Evolutionary conservation across 768 basidiomycete genomes (phyloP), one percentile per base, ranked within the genome.

Genomic region (Daedaleopsis nitida): DNA sequence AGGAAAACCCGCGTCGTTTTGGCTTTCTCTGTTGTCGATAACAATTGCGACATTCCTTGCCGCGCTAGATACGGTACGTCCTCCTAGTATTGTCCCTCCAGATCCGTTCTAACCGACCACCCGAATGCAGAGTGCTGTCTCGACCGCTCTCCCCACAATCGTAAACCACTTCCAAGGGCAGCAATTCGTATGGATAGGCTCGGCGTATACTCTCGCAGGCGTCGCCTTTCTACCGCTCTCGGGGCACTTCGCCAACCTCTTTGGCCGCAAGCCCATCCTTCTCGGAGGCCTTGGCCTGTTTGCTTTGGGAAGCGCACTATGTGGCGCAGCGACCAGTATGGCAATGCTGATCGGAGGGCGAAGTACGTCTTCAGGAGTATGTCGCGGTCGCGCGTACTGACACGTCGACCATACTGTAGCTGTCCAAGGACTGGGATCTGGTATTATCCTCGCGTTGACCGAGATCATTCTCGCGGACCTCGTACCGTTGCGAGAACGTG

Each of bases 281-380:
- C 56, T 78, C 7, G 63, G 59, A 0, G 65, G 68, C 23, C 62
- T 78, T 12, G 23, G 67, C 0, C 51, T 74, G 11, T 79, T 79
- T 55, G 76, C 77, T 0, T 19, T 78, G 23, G 80, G 81, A 0
- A 74, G 73, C 16, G 79, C 77, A 0, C n/a, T 81, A 1, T 72
- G 70, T 17, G 81, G 78, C 0, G 70, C 75, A 0, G 76, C 79
- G 0, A 67, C 74, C 34, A 76, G 53, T 57, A 78, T 81, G 76
- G 58, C 63, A 9, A 75, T 75, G 75, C 63, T 79, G 8, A 80
- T 81, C 49, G 77, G 72, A 7, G 78, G 74, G 0, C 66, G 80
- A 21, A 52, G 64, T 65, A 43, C 19, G 57, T 37, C 0, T 9
- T 23, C 17, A 34, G 13, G 9, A 19, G 7, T 23, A 10, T 32